Evolutionary conservation across 1,284 basidiomycete species (phyloP), one percentile per base, ranked within the genome.

Genomic region (Inonotus obliquus): DNA sequence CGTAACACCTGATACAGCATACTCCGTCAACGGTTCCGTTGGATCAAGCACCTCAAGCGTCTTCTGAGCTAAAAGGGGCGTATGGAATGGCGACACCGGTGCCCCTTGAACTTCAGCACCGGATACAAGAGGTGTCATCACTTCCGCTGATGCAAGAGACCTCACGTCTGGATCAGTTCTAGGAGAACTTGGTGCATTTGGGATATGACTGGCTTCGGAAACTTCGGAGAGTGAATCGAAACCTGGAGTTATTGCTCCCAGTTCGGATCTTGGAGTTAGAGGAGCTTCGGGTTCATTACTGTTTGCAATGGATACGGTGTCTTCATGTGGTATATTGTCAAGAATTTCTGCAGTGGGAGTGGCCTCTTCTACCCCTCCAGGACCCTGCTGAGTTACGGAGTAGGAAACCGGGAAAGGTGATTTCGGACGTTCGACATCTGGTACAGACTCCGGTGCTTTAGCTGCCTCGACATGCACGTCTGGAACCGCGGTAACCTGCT

Each of bases 171-270:
- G 63, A 39, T 64, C 63, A 14, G 39, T 53, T 51, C 59, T 60
- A 11, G 63, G 63, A 11, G 63, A 57, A 44, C 32, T 49, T 21
- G 63, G 59, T 11, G 63, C 32, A 19, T 52, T 54, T 19, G 63
- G 59, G 25, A 51, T 48, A 23, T 57, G 59, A 49, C 63, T 64
- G n/a, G 63, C 54, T 3, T 57, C 63, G n/a, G 63, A 64, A 9
- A 64, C 59, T 45, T 64, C 63, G 17, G 63, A 64, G 10, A 54
- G 54, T 3, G 54, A 45, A 19, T 64, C 63, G 44, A 64, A 64
- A 35, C 57, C 49, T 10, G 61, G 61, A 7, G 61, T 63, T 14
- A 59, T 19, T 7, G 53, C 54, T 25, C 57, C 57, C 1, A 63
- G 41, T 13, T 64, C 59, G n/a, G 59, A 60, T 7, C 55, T 56